Evolutionary conservation across 805 yeast species (phyloP).

Genomic region (Myxozyma nipponensis): DNA sequence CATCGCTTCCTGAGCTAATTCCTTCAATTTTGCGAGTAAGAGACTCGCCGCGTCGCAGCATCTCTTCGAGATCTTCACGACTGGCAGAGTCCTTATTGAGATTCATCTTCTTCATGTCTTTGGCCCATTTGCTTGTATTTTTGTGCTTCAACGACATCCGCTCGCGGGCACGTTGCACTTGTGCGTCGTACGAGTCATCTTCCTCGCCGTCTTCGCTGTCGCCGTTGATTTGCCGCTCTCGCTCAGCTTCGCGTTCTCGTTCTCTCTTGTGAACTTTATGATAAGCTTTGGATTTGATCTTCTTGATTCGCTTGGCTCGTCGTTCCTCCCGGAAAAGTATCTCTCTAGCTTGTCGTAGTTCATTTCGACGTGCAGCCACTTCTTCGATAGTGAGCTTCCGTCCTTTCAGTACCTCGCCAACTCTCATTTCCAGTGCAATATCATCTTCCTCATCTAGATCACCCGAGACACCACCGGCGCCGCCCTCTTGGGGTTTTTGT

Average conservation of each 20-base stretch:
- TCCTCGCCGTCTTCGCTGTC: slow-evolving; percentile 41
- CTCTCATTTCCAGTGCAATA: slow-evolving; percentile 52
- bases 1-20: slow-evolving; percentile 48
- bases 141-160: slow-evolving; percentile 91
- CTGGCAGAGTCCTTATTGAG: slow-evolving; percentile 80
- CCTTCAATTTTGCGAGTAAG: slow-evolving; percentile 71
- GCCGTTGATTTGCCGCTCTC: slow-evolving; percentile 46
- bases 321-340: slow-evolving; percentile 93
- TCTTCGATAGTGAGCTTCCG: slow-evolving; percentile 81
- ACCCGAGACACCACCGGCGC: slow-evolving; percentile 1
- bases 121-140: slow-evolving; percentile 86
- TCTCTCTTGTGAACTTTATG: slow-evolving; percentile 85
- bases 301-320: slow-evolving; percentile 85
- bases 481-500: slow-evolving; percentile 31
- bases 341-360: slow-evolving; percentile 88
- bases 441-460: slow-evolving; percentile 15
- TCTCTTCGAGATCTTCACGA: slow-evolving; percentile 88
- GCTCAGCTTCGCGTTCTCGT: slow-evolving; percentile 59
- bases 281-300: slow-evolving; percentile 88
- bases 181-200: slow-evolving; percentile 50
- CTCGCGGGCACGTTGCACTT: slow-evolving; percentile 76
- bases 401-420: slow-evolving; percentile 68
- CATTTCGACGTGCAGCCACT: slow-evolving; percentile 67
- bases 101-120: slow-evolving; percentile 82
- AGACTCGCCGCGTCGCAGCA: slow-evolving; percentile 82